phyloP scores from a whole-genome alignment of 441 rosid genomes.

The Euphorbia celastroides region DNA sequence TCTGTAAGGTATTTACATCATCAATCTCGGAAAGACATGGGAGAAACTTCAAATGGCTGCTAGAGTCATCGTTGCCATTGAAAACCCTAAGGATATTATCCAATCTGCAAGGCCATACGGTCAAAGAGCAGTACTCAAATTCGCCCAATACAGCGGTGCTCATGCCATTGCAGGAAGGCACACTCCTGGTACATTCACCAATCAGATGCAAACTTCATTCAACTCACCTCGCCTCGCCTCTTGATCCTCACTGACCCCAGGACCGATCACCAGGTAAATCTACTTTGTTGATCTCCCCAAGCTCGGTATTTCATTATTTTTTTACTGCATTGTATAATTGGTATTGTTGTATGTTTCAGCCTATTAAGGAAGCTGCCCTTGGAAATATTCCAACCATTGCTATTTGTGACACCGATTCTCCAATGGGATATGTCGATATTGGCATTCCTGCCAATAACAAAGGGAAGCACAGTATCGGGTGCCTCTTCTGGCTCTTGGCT shows the following conservation, averaged over 20 bases:
- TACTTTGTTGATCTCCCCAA: neutral
- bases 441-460: conserved; percentile 96
- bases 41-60: conserved; percentile 89
- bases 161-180: conserved; percentile 96
- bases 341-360: conserved; percentile 36
- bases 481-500: conserved; percentile 89
- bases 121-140: conserved; percentile 80
- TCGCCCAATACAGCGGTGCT: conserved; percentile 89
- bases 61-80: conserved; percentile 74
- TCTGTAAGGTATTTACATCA: conserved; percentile 63
- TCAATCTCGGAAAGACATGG: conserved; percentile 93
- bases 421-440: conserved; percentile 78
- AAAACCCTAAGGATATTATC: conserved; percentile 82
- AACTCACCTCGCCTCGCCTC: conserved; percentile 81
- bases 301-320: neutral
- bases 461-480: conserved; percentile 94
- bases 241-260: conserved; percentile 87
- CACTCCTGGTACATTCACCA: conserved; percentile 95
- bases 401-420: conserved; percentile 90
- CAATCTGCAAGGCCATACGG: conserved; percentile 94
- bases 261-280: conserved; percentile 83
- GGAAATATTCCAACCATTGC: conserved; percentile 95
- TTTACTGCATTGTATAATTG: no score
- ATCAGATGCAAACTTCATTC: conserved; percentile 83
- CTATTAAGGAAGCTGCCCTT: conserved; percentile 90